Base-by-base conservation (phyloP, 345 rosid species). In the Ceriops decandra region DNA sequence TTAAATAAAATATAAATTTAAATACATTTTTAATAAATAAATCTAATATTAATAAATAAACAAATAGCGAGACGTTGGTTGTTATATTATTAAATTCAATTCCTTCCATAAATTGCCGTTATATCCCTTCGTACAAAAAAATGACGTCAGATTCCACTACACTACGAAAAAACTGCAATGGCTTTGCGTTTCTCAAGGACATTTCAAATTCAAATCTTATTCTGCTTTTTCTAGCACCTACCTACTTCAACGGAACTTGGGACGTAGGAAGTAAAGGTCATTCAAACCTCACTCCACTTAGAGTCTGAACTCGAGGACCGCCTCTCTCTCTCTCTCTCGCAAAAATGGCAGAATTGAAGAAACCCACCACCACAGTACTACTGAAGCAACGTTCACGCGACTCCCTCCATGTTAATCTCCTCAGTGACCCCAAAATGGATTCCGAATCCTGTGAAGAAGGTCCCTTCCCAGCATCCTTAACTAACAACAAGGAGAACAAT, bases 401-500 rank as follows among this genome's bases (percentile, higher is more conserved):
- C 63, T 66, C 84, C n/a, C 38, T 76, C 46, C 77, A 73, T 42
- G 69, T 74, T 31, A 85, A 85, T 63, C 84, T 83, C n/a, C 76
- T 80, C 38, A 69, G 63, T 24, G 84, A 80, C 27, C 67, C 71
- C 70, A 74, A 63, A 49, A 83, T 79, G 77, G 73, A 46, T 67
- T 80, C 74, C 22, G 66, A 74, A 67, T 76, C 67, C 82, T 73
- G 79, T 42, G 82, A 75, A 69, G 82, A 75, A 69, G 82, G 80
- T 5, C 67, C 1, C 61, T 69, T 53, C 47, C 30, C 35, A 21
- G 13, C 67, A 57, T 0, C 53, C 26, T 68, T 73, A 65, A 56
- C 75, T 10, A 74, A 66, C 69, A 57, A 83, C 79, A 86, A 86
- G 68, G 91, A 85, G 70, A 82, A 87, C 53, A 75, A 74, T 30